Evolutionary conservation across 805 yeast species (phyloP).

Genomic region (Pichia cabralensis): DNA sequence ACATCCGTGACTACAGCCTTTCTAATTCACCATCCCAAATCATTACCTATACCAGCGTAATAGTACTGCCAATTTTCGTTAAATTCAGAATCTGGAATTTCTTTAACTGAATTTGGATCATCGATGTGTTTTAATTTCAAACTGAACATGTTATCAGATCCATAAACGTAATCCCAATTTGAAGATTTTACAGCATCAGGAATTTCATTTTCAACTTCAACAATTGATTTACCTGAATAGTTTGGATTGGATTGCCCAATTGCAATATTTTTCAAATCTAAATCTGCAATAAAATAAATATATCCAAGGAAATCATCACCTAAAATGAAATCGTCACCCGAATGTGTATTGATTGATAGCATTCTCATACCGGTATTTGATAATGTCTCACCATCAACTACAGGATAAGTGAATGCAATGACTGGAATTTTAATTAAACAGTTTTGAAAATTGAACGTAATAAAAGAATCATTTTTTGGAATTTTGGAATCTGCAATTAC

Average conservation of each 20-base stretch:
- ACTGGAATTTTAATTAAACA: constrained; percentile 39
- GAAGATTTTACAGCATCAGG: constrained; percentile 4
- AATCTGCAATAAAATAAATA: constrained; percentile 45
- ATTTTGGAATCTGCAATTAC: constrained; percentile 30
- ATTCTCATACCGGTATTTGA: constrained; percentile 8
- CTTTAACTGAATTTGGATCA: neutral
- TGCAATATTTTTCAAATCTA: constrained; percentile 34
- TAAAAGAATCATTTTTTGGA: constrained; percentile 8
- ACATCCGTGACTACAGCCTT: too few species aligned
- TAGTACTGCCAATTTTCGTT: constrained; percentile 1
- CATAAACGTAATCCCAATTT: constrained; percentile 6
- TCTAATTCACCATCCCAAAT: constrained; percentile 1
- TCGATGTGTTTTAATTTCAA: neutral
- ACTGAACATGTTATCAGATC: neutral
- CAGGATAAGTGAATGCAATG: constrained; percentile 11
- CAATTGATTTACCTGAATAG: neutral
- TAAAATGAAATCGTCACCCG: constrained; percentile 29
- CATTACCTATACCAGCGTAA: constrained; percentile 1
- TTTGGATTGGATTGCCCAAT: constrained; percentile 28
- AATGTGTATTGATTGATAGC: constrained; percentile 6
- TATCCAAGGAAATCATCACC: constrained; percentile 47
- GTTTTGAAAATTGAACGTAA: constrained; percentile 46
- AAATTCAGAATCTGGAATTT: neutral
- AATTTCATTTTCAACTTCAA: constrained; percentile 3
- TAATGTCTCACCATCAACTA: constrained; percentile 8